Percentiles rank a stretch among this genome's conserved stretches.
Evolutionary conservation across 768 basidiomycete species (phyloP).

Genomic region (Hericium rajendrae): DNA sequence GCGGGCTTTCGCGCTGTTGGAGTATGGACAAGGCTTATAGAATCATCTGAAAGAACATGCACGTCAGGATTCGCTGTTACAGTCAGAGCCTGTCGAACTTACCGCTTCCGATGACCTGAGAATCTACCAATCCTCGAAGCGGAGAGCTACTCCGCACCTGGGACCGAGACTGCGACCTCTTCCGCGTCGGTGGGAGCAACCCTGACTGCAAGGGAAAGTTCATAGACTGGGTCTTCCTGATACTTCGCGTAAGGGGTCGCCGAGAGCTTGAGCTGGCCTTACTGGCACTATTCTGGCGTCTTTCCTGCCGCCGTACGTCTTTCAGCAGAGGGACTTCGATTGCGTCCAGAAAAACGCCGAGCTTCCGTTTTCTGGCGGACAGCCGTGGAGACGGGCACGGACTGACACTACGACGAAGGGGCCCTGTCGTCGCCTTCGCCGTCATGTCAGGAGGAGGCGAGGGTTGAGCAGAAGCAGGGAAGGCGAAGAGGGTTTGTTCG

Average conservation of each 20-base stretch:
- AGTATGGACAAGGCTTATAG: slow-evolving; percentile 27
- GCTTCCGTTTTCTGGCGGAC: slow-evolving; percentile 24
- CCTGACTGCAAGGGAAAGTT: not conserved
- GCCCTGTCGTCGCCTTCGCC: not conserved
- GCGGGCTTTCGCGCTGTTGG: slow-evolving; percentile 2
- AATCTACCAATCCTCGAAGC: slow-evolving; percentile 15
- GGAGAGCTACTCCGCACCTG: slow-evolving; percentile 12
- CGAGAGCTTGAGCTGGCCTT: too few species aligned
- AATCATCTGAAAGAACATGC: slow-evolving; percentile 31
- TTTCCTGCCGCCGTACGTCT: slow-evolving; percentile 18
- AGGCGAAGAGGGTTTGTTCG: not conserved
- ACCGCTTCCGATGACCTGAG: slow-evolving; percentile 26
- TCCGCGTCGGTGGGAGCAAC: not conserved
- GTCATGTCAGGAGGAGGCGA: not conserved
- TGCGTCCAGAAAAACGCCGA: slow-evolving; percentile 40
- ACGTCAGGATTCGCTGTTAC: not conserved
- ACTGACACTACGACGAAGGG: slow-evolving; percentile 67
- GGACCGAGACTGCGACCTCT: not conserved
- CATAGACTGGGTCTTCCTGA: slow-evolving; percentile 5
- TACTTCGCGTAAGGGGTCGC: not conserved
- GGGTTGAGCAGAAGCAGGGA: not conserved
- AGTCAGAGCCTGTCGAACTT: slow-evolving; percentile 8
- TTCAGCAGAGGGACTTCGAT: slow-evolving; percentile 37
- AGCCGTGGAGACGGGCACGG: slow-evolving; percentile 31
- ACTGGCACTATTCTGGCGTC: slow-evolving; percentile 6